These are phyloP conservation scores for Globisporangium sylvaticum DNA, from an alignment of 352 stramenopile species.

Conservation along the genomic window DNA sequence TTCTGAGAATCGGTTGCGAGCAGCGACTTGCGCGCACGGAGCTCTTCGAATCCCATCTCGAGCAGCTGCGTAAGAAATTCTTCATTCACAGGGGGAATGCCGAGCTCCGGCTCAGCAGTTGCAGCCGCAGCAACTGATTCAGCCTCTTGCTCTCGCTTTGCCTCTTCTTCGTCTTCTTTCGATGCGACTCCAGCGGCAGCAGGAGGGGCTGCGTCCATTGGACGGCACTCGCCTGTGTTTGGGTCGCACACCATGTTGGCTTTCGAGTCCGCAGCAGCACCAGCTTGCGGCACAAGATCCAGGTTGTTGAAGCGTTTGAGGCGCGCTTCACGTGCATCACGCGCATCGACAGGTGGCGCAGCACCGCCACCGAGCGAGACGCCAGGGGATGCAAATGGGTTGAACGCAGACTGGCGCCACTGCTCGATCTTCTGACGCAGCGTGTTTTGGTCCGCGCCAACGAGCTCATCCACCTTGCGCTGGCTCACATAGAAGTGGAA, in stretches of 20 bases:
- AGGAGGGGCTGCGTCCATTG: slow-evolving; percentile 14
- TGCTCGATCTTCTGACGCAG: slow-evolving; percentile 87
- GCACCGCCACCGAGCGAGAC: slow-evolving; percentile 48
- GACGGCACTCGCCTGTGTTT: slow-evolving; percentile 48
- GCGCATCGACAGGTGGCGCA: slow-evolving; percentile 39
- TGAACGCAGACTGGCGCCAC: slow-evolving; percentile 82
- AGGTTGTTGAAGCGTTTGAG: slow-evolving; percentile 73
- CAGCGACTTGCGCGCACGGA: slow-evolving; percentile 78
- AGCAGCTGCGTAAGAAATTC: slow-evolving; percentile 59
- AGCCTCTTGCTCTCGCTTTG: slow-evolving; percentile 16
- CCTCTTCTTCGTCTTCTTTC: slow-evolving; percentile 16
- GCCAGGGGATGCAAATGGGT: slow-evolving; percentile 77
- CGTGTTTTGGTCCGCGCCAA: slow-evolving; percentile 79
- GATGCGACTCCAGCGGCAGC: slow-evolving; percentile 8
- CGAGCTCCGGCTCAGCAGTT: slow-evolving; percentile 24
- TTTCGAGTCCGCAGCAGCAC: slow-evolving; percentile 25
- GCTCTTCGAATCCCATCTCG: slow-evolving; percentile 86
- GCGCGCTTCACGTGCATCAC: slow-evolving; percentile 75
- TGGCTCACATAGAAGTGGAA: slow-evolving; percentile 91
- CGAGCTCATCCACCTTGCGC: slow-evolving; percentile 85
- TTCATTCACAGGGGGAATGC: slow-evolving; percentile 58
- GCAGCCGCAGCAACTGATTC: slow-evolving; percentile 11
- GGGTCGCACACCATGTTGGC: slow-evolving; percentile 69
- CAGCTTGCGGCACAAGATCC: slow-evolving; percentile 41
- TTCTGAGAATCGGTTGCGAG: slow-evolving; percentile 70